Base-by-base conservation (phyloP, 306 rosid genomes). In the Sophora flavescens region DNA sequence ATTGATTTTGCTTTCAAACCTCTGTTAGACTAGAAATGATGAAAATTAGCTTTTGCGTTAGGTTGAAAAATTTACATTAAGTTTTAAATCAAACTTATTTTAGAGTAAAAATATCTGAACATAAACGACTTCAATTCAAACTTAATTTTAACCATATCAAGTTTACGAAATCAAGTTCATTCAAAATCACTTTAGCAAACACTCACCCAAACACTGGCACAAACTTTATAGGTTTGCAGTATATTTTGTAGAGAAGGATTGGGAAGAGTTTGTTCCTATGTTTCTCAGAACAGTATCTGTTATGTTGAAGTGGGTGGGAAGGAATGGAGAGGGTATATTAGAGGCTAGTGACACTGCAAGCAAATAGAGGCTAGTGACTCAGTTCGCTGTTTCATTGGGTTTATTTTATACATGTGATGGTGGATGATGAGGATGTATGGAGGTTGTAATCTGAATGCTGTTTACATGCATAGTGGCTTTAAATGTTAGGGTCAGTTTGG, bases 391-490 rank as follows among this genome's bases (percentile, higher is more conserved):
- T 69, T 30, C 11, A 36, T 56, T 52, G 15, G 48, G 38, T 57
- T 22, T 59, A 33, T 83, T 65, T 22, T 59, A n/a, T 83, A 12
- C 17, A 68, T 32, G 39, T 78, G 64, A 61, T 26, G 56, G 16
- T 54, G 52, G 39, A 30, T 48, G 14, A 38, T 75, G 75, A 68
- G 78, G 35, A 63, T 69, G 15, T 72, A 3, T 63, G 41, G 53
- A 10, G 73, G 51, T 17, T 30, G 65, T 63, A 33, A 58, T 64
- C 59, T 57, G 10, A 35, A 64, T 58, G 73, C 57, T 65, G 30
- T 63, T 74, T 36, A 18, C 64, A 30, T 18, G 14, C 69, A 54
- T 42, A 17, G 33, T 68, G 16, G 50, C 65, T 63, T 74, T 45
- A 36, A 42, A 22, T 68, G 60, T 64, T 35, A 16, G 30, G 67